Conservation (phyloP, 2,329 filamentous ascomycete genomes). For the Neoscytalidium dimidiatum region DNA sequence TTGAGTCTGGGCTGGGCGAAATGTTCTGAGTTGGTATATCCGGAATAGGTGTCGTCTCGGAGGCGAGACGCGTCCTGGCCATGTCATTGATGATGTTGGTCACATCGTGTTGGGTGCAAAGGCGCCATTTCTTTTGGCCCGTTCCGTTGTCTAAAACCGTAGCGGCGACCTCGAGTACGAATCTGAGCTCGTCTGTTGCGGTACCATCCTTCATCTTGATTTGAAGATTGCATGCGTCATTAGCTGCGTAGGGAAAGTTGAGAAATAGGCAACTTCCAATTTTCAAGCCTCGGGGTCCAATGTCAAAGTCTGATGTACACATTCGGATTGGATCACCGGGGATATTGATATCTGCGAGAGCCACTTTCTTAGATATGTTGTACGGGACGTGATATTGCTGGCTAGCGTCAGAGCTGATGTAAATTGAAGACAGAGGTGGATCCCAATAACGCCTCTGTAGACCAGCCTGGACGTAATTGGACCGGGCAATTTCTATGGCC, state of each 20-base stretch:
- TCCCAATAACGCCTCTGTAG: slow-evolving; percentile 4
- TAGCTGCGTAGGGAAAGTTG: slow-evolving; percentile 9
- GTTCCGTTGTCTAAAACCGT: background rate
- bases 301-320: background rate
- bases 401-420: background rate
- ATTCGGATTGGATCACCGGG: background rate
- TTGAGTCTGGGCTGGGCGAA: background rate
- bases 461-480: background rate
- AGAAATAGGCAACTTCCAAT: slow-evolving; percentile 8
- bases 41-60: background rate
- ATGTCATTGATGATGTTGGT: background rate
- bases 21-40: background rate
- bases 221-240: background rate
- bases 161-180: background rate
- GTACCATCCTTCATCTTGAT: slow-evolving; percentile 4
- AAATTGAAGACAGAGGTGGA: background rate
- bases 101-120: slow-evolving; percentile 10
- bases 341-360: slow-evolving; percentile 4
- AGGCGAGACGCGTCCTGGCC: background rate
- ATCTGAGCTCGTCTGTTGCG: background rate
- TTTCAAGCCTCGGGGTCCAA: slow-evolving; percentile 1
- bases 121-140: background rate
- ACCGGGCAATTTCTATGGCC: background rate
- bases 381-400: too few species aligned
- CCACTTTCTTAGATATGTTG: background rate